phyloP scores from a whole-genome alignment of 2,329 filamentous ascomycete species.

The Botrytis pseudocinerea region DNA sequence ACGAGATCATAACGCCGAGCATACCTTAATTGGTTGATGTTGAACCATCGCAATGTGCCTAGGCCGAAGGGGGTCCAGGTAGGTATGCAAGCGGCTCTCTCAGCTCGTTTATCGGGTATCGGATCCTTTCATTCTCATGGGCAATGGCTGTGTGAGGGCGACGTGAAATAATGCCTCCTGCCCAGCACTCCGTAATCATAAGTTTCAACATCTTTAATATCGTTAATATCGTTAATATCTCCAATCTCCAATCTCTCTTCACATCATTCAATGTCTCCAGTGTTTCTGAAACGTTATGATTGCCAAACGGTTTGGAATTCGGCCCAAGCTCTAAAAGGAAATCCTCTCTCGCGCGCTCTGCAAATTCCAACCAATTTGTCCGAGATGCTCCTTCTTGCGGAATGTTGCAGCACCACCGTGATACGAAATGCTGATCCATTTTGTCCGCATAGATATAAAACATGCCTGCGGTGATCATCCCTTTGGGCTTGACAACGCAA shows the following conservation, averaged over 20 bases:
- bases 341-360: background rate
- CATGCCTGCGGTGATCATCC: constrained; percentile 19
- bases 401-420: background rate
- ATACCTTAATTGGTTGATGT: background rate
- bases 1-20: background rate
- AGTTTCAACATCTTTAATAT: background rate
- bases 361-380: background rate
- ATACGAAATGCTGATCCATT: background rate
- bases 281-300: background rate
- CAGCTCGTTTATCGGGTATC: constrained; percentile 4
- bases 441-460: background rate
- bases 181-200: background rate
- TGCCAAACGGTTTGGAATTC: background rate
- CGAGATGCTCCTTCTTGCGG: background rate
- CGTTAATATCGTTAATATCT: background rate
- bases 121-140: background rate
- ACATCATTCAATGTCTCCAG: background rate
- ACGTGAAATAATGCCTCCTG: background rate
- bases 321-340: background rate
- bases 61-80: background rate
- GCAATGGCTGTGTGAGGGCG: background rate
- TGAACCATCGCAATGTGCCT: background rate
- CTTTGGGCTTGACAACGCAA: background rate
- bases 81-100: background rate
- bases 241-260: background rate